phyloP scores from a whole-genome alignment of 352 stramenopile genomes.

The Globisporangium paddicum region DNA sequence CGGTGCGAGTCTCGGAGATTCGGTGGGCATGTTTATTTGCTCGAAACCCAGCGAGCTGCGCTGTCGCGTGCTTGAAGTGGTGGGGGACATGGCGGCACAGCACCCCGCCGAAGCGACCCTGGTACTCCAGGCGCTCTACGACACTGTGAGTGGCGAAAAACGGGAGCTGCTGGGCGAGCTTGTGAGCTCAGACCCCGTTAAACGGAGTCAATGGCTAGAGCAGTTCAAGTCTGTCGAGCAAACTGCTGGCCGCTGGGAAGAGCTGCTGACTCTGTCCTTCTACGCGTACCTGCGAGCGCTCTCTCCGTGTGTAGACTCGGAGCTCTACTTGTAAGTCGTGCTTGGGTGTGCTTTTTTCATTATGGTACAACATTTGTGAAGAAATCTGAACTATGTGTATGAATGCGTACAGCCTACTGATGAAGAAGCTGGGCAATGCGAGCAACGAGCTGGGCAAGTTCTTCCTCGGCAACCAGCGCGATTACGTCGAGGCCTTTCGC shows the following conservation, averaged over 20 bases:
- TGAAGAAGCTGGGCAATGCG: slow-evolving; percentile 87
- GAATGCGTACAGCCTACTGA: slow-evolving; percentile 43
- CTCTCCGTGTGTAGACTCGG: slow-evolving; percentile 55
- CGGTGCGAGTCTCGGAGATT: slow-evolving; percentile 1
- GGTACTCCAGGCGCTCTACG: slow-evolving; percentile 31
- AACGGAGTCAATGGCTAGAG: slow-evolving; percentile 1
- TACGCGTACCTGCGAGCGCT: slow-evolving; percentile 61
- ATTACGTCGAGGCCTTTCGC: slow-evolving; percentile 52
- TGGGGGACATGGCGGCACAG: slow-evolving; percentile 71
- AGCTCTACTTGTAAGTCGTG: slow-evolving; percentile 79
- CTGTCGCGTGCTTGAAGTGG: slow-evolving; percentile 51
- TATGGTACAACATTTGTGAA: no score
- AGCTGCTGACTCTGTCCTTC: slow-evolving; percentile 54
- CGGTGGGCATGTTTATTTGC: slow-evolving; percentile 30
- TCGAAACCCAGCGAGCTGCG: slow-evolving; percentile 45
- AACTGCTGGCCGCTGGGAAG: neutral
- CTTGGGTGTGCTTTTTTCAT: neutral
- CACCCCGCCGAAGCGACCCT: slow-evolving; percentile 16
- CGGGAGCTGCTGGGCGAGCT: slow-evolving; percentile 16
- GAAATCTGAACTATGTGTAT: slow-evolving; percentile 11
- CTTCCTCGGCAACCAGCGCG: slow-evolving; percentile 33
- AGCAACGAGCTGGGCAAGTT: slow-evolving; percentile 83
- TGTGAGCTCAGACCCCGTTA: neutral
- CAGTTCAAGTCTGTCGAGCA: neutral
- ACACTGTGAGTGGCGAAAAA: slow-evolving; percentile 44